Base-by-base conservation (phyloP, 495 filamentous ascomycete species). In the Penicillium crystallinum region DNA sequence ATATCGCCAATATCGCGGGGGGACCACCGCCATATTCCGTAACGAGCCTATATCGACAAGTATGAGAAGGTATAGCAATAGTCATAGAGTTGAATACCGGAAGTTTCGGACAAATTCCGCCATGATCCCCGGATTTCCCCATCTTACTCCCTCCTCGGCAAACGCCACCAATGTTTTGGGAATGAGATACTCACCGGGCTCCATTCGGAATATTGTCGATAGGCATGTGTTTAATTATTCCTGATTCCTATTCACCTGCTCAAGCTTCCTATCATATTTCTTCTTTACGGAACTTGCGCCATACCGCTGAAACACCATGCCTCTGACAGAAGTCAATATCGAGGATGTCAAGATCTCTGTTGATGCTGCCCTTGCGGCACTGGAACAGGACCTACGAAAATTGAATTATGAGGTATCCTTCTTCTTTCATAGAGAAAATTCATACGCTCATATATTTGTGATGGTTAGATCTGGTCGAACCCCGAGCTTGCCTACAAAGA, bases 401-500 rank as follows among this genome's bases (percentile, higher is more conserved):
- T 46, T 71, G 18, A 73, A 73, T 36, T 52, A 54, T 10, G 50
- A 52, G 36, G 59, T 65, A 55, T 21, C 23, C 31, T 18, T 3
- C 9, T 39, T 0, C 29, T 30, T 5, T 6, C 11, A 14, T 9
- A 4, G 14, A 2, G 1, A 2, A 2, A 21, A 19, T 35, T 15
- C 4, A 17, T 1, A 29, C 38, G 36, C 33, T 53, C 31, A 49
- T n/a, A 2, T 45, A 17, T n/a, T 11, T 4, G 14, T 10, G 1
- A n/a, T n/a, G 17, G 8, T 22, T 34, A 79, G 66, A 83, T 86
- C 22, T 82, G 82, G 66, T 78, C 78, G 4, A 78, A 83, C 47
- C 82, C 83, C 1, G 82, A 86, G 59, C 67, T 80, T 0, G 78
- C 73, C 0, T 85, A 77, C 47, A 49, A 80, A 46, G 83, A 86